Base-by-base conservation (phyloP, 257 asterid genomes). In the Parsonsia alboflavescens region DNA sequence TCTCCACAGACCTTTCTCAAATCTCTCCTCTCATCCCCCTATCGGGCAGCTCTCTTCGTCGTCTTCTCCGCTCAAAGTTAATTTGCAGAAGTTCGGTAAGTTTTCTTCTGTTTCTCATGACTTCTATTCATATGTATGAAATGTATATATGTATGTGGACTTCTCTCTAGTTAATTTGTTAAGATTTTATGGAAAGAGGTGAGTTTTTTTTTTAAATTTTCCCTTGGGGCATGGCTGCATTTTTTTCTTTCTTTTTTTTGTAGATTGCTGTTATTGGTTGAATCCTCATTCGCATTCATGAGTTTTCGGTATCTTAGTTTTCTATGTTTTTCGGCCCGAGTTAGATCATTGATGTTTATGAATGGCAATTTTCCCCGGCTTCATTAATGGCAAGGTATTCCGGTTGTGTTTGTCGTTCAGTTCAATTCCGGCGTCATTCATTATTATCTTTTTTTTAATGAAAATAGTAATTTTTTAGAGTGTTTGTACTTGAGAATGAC, bases 41-140 rank as follows among this genome's bases (percentile, higher is more conserved):
- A 1, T 50, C 19, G 5, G 21, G 3, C 56, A 52, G 45, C 66
- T 11, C 1, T 10, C 71, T 15, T 50, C 56, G 24, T 50, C 71
- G 6, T 6, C 52, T 44, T 24, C 44, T 62, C 73, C 56, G 7
- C 33, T 21, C 19, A 5, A 12, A n/a, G 17, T 0, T 49, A 12
- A 12, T 71, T 41, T 13, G 59, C 65, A 22, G 21, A 62, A 70
- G 19, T 19, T 76, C 76, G 22, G 75, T 61, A 76, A 76, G 79
- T 45, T 75, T 68, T 68, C 66, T 63, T 52, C 17, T 48, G 6
- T 45, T 66, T 44, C 53, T 75, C 33, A 17, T 16, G 12, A 5
- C 13, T 3, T 21, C 28, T 54, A 0, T 26, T 0, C 8, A 13
- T 15, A 62, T 15, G 8, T 16, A 33, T 16, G 10, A 33, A 57